Evolutionary conservation across 2,329 filamentous ascomycete genomes (phyloP), one percentile per base, ranked within the genome.

Genomic region (Pseudogymnoascus sp.): DNA sequence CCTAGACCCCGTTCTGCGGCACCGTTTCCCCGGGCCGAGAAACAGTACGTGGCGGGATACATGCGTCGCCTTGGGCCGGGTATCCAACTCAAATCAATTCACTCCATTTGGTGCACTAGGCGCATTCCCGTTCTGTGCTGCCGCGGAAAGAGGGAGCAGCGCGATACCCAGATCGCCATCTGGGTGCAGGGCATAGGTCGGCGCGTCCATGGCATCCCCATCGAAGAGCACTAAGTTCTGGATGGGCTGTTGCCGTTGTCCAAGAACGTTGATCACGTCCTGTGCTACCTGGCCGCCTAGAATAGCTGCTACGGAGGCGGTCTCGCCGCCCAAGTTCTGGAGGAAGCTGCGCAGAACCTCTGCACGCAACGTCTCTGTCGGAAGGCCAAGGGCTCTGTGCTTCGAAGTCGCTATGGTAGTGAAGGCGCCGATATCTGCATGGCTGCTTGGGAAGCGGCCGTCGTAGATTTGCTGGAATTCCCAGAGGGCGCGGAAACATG

Each of bases 171-270:
- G 74, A 19, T 69, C 70, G 23, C 80, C 81, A 59, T 84, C 80
- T 0, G 90, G 89, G 70, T 95, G 90, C 39, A 97, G 77, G 1
- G 90, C 81, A 71, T 94, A 96, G 65, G 94, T 85, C 1, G 84
- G 84, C 0, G 88, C 89, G 65, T 89, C 82, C 73, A 89, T 88
- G 48, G 80, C 82, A 66, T 90, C 88, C 12, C 92, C 92, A 71
- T 97, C 91, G 68, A 97, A 96, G 18, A 97, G 77, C 57, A 96
- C 82, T 71, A 96, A 84, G 72, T 99, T 99, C 75, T 99, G 94
- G 39, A 99, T 88, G 0, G 94, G 94, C 73, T 96, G 94, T 75
- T 97, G 91, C 38, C 88, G 85, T 71, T 89, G 85, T 56, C 92
- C 90, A 5, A 97, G 81, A 30, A 96, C 92, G 68, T 97, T 97